A percentile compares a stretch with the other conserved stretches of the same genome.
Conservation (phyloP, 768 basidiomycete species). For the Candolleomyces aberdarensis region DNA sequence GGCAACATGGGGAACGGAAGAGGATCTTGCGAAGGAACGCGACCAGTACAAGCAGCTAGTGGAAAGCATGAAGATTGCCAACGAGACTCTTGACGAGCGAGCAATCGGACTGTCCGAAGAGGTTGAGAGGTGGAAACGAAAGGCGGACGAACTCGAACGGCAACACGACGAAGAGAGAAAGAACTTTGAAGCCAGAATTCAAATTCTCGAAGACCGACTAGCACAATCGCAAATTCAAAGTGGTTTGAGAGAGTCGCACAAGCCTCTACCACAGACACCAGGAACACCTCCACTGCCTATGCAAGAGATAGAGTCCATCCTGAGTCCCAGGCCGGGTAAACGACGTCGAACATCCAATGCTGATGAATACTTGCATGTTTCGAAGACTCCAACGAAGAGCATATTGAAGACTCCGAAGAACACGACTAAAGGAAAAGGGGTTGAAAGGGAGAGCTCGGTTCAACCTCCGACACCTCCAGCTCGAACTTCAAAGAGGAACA, state of each 20-base stretch:
- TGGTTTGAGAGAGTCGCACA: neutral
- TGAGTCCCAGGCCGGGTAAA: too few relatives aligned
- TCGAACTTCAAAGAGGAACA: neutral
- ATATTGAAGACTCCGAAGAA: neutral
- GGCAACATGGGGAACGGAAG: neutral
- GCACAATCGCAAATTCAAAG: neutral
- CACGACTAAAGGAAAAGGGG: neutral
- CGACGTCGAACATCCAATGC: neutral
- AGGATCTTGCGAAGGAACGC: neutral
- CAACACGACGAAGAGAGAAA: neutral
- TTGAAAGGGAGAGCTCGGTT: neutral
- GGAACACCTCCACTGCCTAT: too few relatives aligned
- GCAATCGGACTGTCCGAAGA: neutral
- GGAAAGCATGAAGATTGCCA: neutral
- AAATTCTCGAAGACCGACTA: neutral
- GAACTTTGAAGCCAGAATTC: neutral
- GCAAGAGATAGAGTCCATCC: too few relatives aligned
- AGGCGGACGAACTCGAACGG: neutral
- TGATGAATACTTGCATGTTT: neutral
- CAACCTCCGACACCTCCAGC: neutral
- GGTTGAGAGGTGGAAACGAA: neutral
- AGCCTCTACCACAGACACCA: too few relatives aligned
- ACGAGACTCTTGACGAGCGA: neutral
- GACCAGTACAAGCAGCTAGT: neutral
- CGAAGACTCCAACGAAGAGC: neutral